Evolutionary conservation across 1,139 yeast species (phyloP).

Genomic region (Pichia sp.): DNA sequence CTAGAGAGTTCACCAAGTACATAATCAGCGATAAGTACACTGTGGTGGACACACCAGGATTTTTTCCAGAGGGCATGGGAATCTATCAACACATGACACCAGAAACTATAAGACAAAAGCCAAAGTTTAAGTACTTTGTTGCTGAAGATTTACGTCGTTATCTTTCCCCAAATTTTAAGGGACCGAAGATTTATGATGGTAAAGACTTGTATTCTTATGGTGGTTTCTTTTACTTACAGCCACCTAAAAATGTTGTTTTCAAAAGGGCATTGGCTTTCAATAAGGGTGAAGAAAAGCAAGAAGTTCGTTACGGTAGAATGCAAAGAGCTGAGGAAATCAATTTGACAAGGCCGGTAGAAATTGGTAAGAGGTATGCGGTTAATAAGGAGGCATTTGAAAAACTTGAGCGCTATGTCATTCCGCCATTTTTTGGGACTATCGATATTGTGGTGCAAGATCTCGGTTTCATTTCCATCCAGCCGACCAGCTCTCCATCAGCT

Average conservation of each 20-base stretch:
- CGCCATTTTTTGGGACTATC: conserved; percentile 62
- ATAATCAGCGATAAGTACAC: conserved; percentile 17
- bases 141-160: conserved; percentile 7
- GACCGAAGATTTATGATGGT: conserved; percentile 20
- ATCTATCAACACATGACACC: conserved; percentile 31
- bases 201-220: conserved; percentile 39
- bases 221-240: conserved; percentile 49
- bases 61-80: conserved; percentile 29
- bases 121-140: conserved; percentile 29
- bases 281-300: conserved; percentile 32
- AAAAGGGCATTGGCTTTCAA: conserved; percentile 28
- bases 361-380: conserved; percentile 31
- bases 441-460: conserved; percentile 64
- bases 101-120: conserved; percentile 30
- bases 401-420: conserved; percentile 43
- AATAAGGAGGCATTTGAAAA: conserved; percentile 28
- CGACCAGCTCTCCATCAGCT: conserved; percentile 31
- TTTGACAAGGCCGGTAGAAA: conserved; percentile 15
- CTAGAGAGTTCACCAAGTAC: conserved; percentile 39
- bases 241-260: conserved; percentile 39
- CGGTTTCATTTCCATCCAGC: conserved; percentile 58
- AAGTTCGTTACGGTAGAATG: conserved; percentile 27
- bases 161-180: conserved; percentile 10
- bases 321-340: conserved; percentile 24
- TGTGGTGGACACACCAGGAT: conserved; percentile 54